Evolutionary conservation across 345 rosid species (phyloP), one percentile per base, ranked within the genome.

Genomic region (Arabidopsis suecica): DNA sequence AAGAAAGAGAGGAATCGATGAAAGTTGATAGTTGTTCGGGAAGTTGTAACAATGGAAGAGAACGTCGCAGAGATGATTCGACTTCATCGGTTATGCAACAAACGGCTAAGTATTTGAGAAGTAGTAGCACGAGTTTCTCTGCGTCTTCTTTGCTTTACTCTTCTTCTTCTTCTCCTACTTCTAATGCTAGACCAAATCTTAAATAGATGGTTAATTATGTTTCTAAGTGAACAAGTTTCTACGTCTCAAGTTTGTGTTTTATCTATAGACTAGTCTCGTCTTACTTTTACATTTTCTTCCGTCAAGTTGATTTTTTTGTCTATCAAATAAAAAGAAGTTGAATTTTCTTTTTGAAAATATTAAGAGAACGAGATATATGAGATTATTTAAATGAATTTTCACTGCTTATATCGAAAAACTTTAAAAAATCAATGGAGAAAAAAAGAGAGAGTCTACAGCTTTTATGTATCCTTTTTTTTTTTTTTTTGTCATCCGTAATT

Each of bases 41-140:
- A 49, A 60, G 56, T 57, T 69, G 75, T 70, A 76, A 76, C 25
- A 48, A 38, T 18, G 68, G 71, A 38, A 76, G 51, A 68, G 81
- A 76, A 53, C 69, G 50, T 61, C 7, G 55, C 5, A 33, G 56
- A 23, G 75, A 77, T 20, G 61, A 73, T 2, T 59, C 81, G 14
- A 54, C 84, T 47, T 61, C 73, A 20, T 69, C 34, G 48, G 73
- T 63, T 20, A 54, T 51, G 78, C 74, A 72, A 44, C 38, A 78
- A 73, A 12, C 65, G 37, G 42, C 28, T 59, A 72, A 78, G 42
- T 82, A 74, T 61, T 53, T 70, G 25, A 80, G 74, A 65, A 86
- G 84, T 79, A 80, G 78, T 79, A 87, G 80, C 33, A 81, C 86
- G 8, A 89, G 88, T 82, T 87, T 89, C 68, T 89, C 88, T 49